Base-by-base conservation (phyloP, 2,329 filamentous ascomycete species). In the Fusarium foetens region DNA sequence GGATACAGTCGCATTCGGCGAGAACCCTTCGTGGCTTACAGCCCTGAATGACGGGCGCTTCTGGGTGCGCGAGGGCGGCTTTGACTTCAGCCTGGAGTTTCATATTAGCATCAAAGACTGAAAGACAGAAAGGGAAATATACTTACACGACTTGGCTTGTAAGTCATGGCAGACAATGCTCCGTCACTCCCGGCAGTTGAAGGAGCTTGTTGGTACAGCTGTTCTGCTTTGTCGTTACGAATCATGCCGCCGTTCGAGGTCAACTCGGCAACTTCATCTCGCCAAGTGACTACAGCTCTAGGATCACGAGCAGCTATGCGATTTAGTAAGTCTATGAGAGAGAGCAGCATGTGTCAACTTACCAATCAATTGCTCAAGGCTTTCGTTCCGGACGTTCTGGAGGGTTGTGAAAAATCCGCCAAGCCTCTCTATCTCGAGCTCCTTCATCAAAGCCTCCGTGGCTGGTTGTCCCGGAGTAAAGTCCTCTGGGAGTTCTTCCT, bases 331-430 rank as follows among this genome's bases (percentile, higher is more conserved):
- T 16, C 12, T 19, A 35, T n/a, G 6, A 25, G 29, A 27, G n/a
- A 25, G 8, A 10, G 11, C n/a, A 11, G 42, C 11, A 9, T 9
- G 3, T 39, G 10, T 21, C 9, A 16, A 19, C 65, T 58, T 58
- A 68, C 66, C 25, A 7, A 39, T 62, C 19, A 63, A 54, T 19
- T 35, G 35, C 4, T 62, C 48, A 1, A 55, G 65, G 23, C 54
- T 66, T 23, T 46, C 43, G 14, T 21, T 42, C 21, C 62, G 38
- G 29, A 36, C 43, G 10, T 46, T 58, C 21, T 46, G 33, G 8
- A 66, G 38, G 33, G 27, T 25, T 33, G 35, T 39, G 14, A 66
- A 66, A 8, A 60, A 66, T 3, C 29, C 21, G 7, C 33, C 25
- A 3, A 52, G 31, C 9, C 42, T 41, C 6, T 51, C 52, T 21